Percentiles rank a stretch among this genome's conserved stretches.
Evolutionary conservation across 805 yeast species (phyloP).

Genomic region (Zygoascus bituminiphila): DNA sequence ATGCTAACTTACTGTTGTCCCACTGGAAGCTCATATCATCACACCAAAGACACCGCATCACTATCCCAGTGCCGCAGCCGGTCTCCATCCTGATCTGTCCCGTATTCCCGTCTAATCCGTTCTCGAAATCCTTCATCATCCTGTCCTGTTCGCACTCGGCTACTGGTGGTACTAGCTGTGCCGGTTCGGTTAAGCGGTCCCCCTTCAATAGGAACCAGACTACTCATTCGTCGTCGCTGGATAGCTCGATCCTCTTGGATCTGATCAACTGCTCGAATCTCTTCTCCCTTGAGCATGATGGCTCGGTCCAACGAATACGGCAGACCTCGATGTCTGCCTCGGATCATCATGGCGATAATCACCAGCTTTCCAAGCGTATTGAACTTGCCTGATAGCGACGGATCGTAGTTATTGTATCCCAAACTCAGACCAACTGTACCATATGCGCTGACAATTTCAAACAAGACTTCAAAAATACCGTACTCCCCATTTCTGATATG

Average conservation of each 20-base stretch:
- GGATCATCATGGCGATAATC: constrained; percentile 78
- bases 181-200: neutral
- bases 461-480: constrained; percentile 62
- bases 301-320: constrained; percentile 94
- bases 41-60: neutral
- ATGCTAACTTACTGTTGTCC: too few relatives aligned
- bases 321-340: constrained; percentile 95
- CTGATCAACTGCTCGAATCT: constrained; percentile 23
- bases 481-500: constrained; percentile 47
- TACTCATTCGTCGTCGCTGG: constrained; percentile 10
- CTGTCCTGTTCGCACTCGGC: neutral
- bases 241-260: constrained; percentile 13
- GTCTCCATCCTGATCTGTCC: neutral
- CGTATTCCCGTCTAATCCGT: neutral
- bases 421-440: constrained; percentile 92
- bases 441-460: constrained; percentile 89
- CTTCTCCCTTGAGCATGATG: constrained; percentile 70
- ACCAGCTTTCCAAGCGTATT: constrained; percentile 69
- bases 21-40: neutral
- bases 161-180: neutral
- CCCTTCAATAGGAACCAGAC: constrained; percentile 1
- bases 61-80: neutral
- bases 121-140: neutral
- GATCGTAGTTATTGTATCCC: constrained; percentile 61
- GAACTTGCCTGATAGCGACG: constrained; percentile 71